Percentiles rank a stretch among this genome's conserved stretches.
phyloP scores from a whole-genome alignment of 2,329 filamentous ascomycete species.

The Phyllachora maydis region DNA sequence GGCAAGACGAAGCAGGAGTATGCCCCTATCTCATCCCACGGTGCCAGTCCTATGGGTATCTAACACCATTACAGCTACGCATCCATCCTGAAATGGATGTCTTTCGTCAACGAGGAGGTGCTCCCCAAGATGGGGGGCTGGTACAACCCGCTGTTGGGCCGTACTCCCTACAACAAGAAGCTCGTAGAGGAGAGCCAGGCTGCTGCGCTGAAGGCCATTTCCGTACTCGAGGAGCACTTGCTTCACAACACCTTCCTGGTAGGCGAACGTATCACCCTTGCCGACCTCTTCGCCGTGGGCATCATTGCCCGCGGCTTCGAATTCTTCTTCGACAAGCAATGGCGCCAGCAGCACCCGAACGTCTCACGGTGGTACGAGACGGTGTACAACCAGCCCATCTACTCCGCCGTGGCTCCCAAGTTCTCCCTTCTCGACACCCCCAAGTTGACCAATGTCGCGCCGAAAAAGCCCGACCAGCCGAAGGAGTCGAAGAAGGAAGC shows the following conservation, averaged over 20 bases:
- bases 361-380: slow-evolving; percentile 89
- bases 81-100: slow-evolving; percentile 96
- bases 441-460: slow-evolving; percentile 44
- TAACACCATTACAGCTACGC: slow-evolving; percentile 43
- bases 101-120: slow-evolving; percentile 82
- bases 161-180: slow-evolving; percentile 94
- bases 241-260: slow-evolving; percentile 90
- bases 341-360: slow-evolving; percentile 66
- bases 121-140: slow-evolving; percentile 53
- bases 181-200: slow-evolving; percentile 62
- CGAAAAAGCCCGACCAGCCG: slow-evolving; percentile 62
- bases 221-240: slow-evolving; percentile 71
- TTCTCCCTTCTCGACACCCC: slow-evolving; percentile 66
- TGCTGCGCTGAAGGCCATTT: slow-evolving; percentile 43
- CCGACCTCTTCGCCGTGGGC: slow-evolving; percentile 69
- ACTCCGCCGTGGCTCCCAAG: slow-evolving; percentile 57
- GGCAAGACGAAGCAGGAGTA: slow-evolving; percentile 99
- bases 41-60: background rate
- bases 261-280: slow-evolving; percentile 90
- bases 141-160: slow-evolving; percentile 73
- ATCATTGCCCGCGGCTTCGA: slow-evolving; percentile 78
- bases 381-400: slow-evolving; percentile 81
- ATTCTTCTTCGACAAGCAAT: slow-evolving; percentile 84
- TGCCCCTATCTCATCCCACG: too few relatives aligned
- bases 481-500: slow-evolving; percentile 28